Base-by-base conservation (phyloP, 108 stramenopile genomes). In the Skeletonema marinoi region DNA sequence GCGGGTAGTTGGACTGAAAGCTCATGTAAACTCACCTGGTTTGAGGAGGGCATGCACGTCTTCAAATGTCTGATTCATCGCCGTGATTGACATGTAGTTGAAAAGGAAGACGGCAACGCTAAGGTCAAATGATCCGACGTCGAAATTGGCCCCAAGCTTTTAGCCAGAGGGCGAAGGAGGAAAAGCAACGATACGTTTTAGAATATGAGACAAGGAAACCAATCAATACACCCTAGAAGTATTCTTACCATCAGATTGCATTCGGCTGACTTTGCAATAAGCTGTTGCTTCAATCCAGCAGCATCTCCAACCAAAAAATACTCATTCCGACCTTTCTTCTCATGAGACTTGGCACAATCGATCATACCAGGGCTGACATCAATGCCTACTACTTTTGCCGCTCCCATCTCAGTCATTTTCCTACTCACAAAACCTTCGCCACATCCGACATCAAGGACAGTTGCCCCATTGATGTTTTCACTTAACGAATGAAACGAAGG, bases 101-200 rank as follows among this genome's bases (percentile, higher is more conserved):
- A 65, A 65, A 19, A 65, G 39, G 39, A 65, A 65, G 29, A 65
- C 39, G 39, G 64, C 64, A 17, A 65, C 30, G 64, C 36, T 30
- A 10, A 65, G 17, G 30, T 65, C 64, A 42, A 65, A 65, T 9
- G 58, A 59, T 29, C 58, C 58, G 29, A 29, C 58, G 30, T 25
- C 38, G 38, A 39, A 39, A 39, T 39, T 39, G 38, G 38, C 38
- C 38, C 38, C 38, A 39, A 39, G 38, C 38, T 39, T 39, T 39
- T 39, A 39, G 38, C 38, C 38, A 39, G 38, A 39, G 38, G 38
- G 38, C 8, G 38, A 7, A 39, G 38, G 38, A 39, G 38, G 38
- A 39, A 39, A 39, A 39, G 38, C 38, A 39, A 39, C 38, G 38
- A 39, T 39, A 39, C 8, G 38, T 39, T 39, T 39, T 39, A 39